Evolutionary conservation across 2,329 filamentous ascomycete species (phyloP).

Genomic region (Mycogone perniciosa): DNA sequence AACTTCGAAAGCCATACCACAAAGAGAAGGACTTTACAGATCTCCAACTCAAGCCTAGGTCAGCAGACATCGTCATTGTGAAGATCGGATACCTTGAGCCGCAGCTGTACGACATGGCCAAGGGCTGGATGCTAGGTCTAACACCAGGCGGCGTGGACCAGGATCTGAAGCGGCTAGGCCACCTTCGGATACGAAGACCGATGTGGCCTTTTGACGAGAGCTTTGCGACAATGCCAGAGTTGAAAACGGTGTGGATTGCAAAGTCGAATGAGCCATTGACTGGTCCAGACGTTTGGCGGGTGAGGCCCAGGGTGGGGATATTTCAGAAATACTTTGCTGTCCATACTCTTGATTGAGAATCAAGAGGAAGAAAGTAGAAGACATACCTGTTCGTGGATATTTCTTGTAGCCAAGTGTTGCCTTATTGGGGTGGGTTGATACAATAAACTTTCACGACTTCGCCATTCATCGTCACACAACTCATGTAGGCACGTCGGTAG

Average conservation of each 20-base stretch:
- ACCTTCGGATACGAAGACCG: conserved; percentile 40
- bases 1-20: conserved; percentile 48
- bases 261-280: conserved; percentile 16
- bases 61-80: conserved; percentile 45
- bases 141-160: conserved; percentile 50
- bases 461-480: too few relatives aligned
- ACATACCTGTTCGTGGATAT: too few relatives aligned
- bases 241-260: conserved; percentile 18
- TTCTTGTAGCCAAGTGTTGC: too few relatives aligned
- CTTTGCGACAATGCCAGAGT: conserved; percentile 15
- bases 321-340: too few relatives aligned
- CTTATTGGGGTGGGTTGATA: too few relatives aligned
- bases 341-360: too few relatives aligned
- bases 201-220: conserved; percentile 32
- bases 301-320: too few relatives aligned
- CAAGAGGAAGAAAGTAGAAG: too few relatives aligned
- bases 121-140: conserved; percentile 47
- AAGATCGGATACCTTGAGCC: conserved; percentile 53
- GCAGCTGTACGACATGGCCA: conserved; percentile 47
- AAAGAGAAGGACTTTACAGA: conserved; percentile 46
- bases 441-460: too few relatives aligned
- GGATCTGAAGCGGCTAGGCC: conserved; percentile 41
- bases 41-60: conserved; percentile 38
- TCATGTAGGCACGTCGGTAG: too few relatives aligned
- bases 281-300: conserved; percentile 12